These are phyloP conservation scores for Brasilioporus rufonigricans DNA, from an alignment of 768 basidiomycete species.

Conservation along the genomic window DNA sequence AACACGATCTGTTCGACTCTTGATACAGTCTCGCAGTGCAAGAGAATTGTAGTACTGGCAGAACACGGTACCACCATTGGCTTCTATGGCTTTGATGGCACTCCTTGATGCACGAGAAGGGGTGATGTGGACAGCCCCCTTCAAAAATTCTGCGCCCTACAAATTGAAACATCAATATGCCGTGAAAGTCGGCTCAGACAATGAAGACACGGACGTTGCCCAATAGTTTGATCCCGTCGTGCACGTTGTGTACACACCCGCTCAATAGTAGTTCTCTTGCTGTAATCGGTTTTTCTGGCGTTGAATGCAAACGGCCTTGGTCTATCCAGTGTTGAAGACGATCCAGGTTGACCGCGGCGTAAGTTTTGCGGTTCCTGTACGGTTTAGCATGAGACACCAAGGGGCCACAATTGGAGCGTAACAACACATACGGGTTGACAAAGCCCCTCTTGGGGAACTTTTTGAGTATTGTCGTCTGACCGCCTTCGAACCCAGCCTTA, in stretches of 20 bases:
- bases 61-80: constrained; percentile 75
- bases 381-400: neutral
- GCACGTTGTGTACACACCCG: constrained; percentile 83
- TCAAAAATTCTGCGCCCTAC: constrained; percentile 67
- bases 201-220: constrained; percentile 58
- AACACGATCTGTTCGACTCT: constrained; percentile 65
- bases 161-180: neutral
- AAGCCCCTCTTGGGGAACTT: constrained; percentile 94
- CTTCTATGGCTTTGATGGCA: constrained; percentile 84
- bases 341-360: constrained; percentile 83
- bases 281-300: constrained; percentile 82
- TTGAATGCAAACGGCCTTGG: constrained; percentile 74
- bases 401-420: neutral
- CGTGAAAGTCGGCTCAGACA: neutral
- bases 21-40: constrained; percentile 75
- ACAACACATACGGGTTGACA: constrained; percentile 73
- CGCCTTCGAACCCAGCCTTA: constrained; percentile 88
- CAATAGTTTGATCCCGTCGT: constrained; percentile 90
- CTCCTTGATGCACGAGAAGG: constrained; percentile 84
- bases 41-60: constrained; percentile 92
- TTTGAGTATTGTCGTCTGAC: constrained; percentile 91
- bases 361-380: constrained; percentile 67
- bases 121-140: constrained; percentile 70
- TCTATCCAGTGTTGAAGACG: constrained; percentile 91
- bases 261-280: constrained; percentile 81